Base-by-base conservation (phyloP, 768 basidiomycete genomes). In the Suillus ampliporus region DNA sequence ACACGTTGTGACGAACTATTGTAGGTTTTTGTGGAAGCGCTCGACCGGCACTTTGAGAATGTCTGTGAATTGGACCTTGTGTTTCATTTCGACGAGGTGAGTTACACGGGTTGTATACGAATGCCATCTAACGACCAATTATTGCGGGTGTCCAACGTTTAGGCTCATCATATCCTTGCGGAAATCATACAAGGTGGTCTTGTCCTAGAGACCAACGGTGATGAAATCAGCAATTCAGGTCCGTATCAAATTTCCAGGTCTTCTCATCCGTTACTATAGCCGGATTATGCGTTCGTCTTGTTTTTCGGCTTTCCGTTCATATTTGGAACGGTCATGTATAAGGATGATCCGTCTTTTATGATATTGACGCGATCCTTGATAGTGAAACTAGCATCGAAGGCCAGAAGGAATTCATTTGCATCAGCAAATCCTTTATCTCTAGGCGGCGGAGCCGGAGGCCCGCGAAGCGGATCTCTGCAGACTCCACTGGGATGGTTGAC, bases 11-110 rank as follows among this genome's bases (percentile, higher is more conserved):
- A 48, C 35, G 44, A 40, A 52, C 38, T 23, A 23, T 65, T 21
- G 56, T 57, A 63, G 96, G 97, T 99, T 19, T 95, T 99, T 71
- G 97, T 99, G 62, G 97, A 99, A 79, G 90, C 94, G 4, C 83
- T 99, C 40, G 97, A 99, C 76, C 83, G 95, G 41, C 89, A 94
- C 17, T 99, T 99, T 72, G 95, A 97, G 80, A 99, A 98, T 71
- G 97, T 99, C 0, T 99, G 97, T 77, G 97, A 99, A 76, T 82
- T 99, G 50, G 97, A 99, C 75, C 84, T 99, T 14, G 96, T 99
- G 57, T 99, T 99, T 76, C 96, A 98, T 75, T 99, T 98, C 71
- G 97, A 99, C 74, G 95, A 99, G 83, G 96, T 94, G 67, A 37
- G 83, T 67, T 46, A 21, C 17, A 26, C 19, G 37, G 52, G 15